Base-by-base conservation (phyloP, 202 grass and related monocot genomes). In the Panicum hallii region DNA sequence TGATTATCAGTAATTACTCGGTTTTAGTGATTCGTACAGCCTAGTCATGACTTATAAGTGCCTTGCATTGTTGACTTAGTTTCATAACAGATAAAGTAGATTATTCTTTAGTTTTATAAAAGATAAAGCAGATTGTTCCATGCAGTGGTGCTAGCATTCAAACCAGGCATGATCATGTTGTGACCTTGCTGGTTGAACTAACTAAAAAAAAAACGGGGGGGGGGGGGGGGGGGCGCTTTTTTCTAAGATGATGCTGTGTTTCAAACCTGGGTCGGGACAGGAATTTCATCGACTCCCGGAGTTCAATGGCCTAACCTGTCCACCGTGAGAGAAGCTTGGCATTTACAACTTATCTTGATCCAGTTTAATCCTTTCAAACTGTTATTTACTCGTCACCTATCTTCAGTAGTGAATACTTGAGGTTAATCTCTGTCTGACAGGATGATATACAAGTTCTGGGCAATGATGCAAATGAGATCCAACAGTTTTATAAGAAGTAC, bases 381-480 rank as follows among this genome's bases (percentile, higher is more conserved):
- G 15, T 28, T 78, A 74, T 53, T 17, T 55, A 28, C 20, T 64
- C 71, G 11, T 63, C 11, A 76, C 70, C 22, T 43, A 65, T 86
- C 45, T 72, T 78, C 1, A 42, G 20, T 48, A 50, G 30, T 79
- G 79, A 86, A 68, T 72, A n/a, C 48, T 22, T 83, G 41, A 83
- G 11, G 4, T 47, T 90, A 74, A 47, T 79, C 47, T 82, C n/a
- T 83, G 19, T 67, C 60, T 77, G 63, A 64, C 87, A 98, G 95
- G 95, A 95, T 82, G 93, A 95, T 63, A 53, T 73, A 22, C 74
- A 19, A 72, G 84, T 93, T 80, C 60, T 83, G 26, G 78, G 9
- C 41, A 87, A 82, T 67, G 95, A 98, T 86, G 50, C 91, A 76
- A 86, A 65, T 20, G 93, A 92, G 72, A 93, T 98, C 63, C 95